Evolutionary conservation across 2,329 filamentous ascomycete genomes (phyloP), one percentile per base, ranked within the genome.

Genomic region (Fusarium tupiense): DNA sequence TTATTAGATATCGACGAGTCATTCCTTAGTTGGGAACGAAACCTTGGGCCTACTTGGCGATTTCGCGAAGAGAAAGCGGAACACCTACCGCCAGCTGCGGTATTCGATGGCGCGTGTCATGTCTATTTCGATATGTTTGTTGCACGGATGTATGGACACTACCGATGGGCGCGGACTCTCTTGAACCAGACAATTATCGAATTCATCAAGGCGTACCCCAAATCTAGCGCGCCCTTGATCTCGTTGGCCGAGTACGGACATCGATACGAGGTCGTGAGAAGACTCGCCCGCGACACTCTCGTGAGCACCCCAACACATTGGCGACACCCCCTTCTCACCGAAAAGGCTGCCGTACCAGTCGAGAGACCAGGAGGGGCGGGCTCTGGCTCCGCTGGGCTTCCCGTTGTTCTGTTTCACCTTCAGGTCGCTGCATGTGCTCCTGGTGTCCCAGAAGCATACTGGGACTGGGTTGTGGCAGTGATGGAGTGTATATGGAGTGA

Each of bases 141-240:
- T 24, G 87, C 86, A 14, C 85, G 87, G 31, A 84, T 88, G 46
- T 91, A 88, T 88, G 89, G 88, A 67, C 86, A 91, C 72, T 90
- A 88, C 73, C 88, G 90, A 31, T 90, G 88, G 84, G 84, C 85
- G 12, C 86, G 88, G n/a, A 86, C 90, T 31, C 79, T 91, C 16
- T 77, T 86, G 22, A 87, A 85, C 76, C 85, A 90, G 69, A 82
- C 85, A 47, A 84, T 91, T 19, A 78, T 88, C 16, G 82, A 83
- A 17, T 77, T 84, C 38, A 79, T 80, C 10, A 79, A 80, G 44
- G 77, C 76, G 2, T 84, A 83, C 61, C 86, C 87, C 0, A 57
- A 75, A 12, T 86, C 84, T 9, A 82, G 82, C 54, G 67, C 73
- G 8, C 73, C 78, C 3, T 74, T 82, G n/a, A 70, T 85, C 22